These are phyloP conservation scores for Leptographium radiaticola DNA, from an alignment of 2,329 filamentous ascomycete species.

Conservation along the genomic window DNA sequence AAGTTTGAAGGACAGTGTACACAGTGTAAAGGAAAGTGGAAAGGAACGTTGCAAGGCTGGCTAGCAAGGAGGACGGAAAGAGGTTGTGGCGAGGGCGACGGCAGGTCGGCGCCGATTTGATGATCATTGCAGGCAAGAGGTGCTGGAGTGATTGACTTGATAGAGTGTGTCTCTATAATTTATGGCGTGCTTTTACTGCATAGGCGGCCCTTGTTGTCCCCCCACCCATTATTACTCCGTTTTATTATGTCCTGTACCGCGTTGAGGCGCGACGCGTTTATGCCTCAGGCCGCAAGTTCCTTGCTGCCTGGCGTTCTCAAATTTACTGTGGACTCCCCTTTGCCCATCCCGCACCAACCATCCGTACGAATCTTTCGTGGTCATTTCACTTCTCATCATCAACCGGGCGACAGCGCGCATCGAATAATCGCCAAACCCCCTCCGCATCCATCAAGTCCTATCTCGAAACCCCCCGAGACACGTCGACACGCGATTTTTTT, in stretches of 20 bases:
- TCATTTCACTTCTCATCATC: constrained; percentile 37
- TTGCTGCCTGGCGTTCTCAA: constrained; percentile 6
- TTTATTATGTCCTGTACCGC: background rate
- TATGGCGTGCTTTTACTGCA: too few species aligned
- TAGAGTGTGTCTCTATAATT: too few species aligned
- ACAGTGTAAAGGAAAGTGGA: too few species aligned
- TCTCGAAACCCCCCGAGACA: constrained; percentile 37
- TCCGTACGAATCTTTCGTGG: constrained; percentile 35
- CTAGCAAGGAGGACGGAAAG: too few species aligned
- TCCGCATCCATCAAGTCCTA: constrained; percentile 46
- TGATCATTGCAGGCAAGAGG: too few species aligned
- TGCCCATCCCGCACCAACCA: constrained; percentile 29
- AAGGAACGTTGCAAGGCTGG: too few species aligned
- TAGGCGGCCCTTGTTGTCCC: background rate
- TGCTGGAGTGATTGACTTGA: too few species aligned
- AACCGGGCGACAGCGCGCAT: constrained; percentile 37
- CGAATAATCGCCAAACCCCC: constrained; percentile 44
- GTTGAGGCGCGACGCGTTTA: background rate
- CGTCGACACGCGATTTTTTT: constrained; percentile 40
- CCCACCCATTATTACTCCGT: background rate
- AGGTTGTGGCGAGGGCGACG: too few species aligned
- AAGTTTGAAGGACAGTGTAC: too few species aligned
- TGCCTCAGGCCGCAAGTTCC: constrained; percentile 1
- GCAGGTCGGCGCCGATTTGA: too few species aligned
- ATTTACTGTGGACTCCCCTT: constrained; percentile 6